phyloP scores from a whole-genome alignment of 2,329 filamentous ascomycete species.

The Phyllosticta citribraziliensis region DNA sequence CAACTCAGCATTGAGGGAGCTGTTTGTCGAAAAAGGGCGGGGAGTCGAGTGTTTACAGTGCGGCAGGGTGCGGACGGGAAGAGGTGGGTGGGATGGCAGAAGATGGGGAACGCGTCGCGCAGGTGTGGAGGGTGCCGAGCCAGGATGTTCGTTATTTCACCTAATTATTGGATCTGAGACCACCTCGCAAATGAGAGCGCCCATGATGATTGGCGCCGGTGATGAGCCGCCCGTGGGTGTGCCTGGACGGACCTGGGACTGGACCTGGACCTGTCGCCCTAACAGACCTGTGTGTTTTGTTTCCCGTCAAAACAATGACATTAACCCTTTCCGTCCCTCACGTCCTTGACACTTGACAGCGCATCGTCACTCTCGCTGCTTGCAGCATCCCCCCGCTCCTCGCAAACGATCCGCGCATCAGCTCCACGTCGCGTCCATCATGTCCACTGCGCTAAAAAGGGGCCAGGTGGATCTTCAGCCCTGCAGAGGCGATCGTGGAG shows the following conservation, averaged over 20 bases:
- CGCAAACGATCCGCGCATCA: slow-evolving; percentile 1
- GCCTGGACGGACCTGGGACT: no score
- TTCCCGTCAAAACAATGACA: no score
- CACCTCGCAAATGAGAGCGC: background rate
- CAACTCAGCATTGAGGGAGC: slow-evolving; percentile 3
- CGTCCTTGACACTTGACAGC: background rate
- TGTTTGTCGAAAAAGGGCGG: slow-evolving; percentile 9
- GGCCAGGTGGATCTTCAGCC: slow-evolving; percentile 7
- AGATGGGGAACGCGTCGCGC: slow-evolving; percentile 21
- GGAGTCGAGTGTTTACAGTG: slow-evolving; percentile 26
- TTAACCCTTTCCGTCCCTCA: background rate
- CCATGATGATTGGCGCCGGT: background rate
- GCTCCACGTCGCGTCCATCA: slow-evolving; percentile 6
- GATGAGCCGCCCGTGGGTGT: background rate
- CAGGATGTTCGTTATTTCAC: background rate
- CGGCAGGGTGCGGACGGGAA: slow-evolving; percentile 7
- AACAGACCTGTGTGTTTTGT: no score
- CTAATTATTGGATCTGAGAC: background rate
- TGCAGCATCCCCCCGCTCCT: background rate
- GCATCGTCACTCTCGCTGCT: background rate
- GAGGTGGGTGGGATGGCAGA: slow-evolving; percentile 12
- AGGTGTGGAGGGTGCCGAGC: slow-evolving; percentile 15
- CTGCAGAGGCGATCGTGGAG: slow-evolving; percentile 2
- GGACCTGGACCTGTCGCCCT: no score
- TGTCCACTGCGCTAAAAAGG: slow-evolving; percentile 7